These are phyloP conservation scores for Elsinoe ampelina DNA, from an alignment of 2,329 filamentous ascomycete species.

Conservation along the genomic window DNA sequence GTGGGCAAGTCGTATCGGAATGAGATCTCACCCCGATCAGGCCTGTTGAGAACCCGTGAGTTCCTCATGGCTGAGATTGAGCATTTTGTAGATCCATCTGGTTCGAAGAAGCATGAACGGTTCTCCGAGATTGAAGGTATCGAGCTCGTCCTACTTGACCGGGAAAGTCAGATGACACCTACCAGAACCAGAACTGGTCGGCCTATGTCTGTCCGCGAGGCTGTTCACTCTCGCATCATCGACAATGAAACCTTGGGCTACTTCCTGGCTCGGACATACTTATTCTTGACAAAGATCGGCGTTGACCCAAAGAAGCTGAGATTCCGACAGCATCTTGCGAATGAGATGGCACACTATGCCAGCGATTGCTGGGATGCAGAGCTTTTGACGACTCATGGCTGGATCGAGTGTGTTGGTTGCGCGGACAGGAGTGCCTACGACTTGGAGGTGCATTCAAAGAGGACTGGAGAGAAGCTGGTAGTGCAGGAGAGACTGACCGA, in stretches of 20 bases:
- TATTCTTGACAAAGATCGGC: conserved; percentile 82
- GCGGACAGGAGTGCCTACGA: conserved; percentile 95
- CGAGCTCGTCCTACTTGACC: conserved; percentile 74
- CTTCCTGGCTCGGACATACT: conserved; percentile 86
- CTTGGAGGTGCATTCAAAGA: conserved; percentile 81
- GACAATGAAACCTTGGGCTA: conserved; percentile 98
- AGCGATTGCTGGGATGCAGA: conserved; percentile 98
- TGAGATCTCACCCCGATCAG: conserved; percentile 88
- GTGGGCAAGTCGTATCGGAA: conserved; percentile 98
- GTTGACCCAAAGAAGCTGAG: conserved; percentile 80
- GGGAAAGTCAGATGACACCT: conserved; percentile 75
- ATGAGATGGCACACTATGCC: conserved; percentile 89
- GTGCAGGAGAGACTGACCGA: conserved; percentile 73
- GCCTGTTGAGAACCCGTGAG: conserved; percentile 86
- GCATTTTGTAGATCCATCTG: conserved; percentile 90
- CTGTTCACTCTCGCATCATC: conserved; percentile 70
- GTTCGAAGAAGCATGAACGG: conserved; percentile 86
- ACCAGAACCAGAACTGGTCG: conserved; percentile 66
- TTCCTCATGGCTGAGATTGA: conserved; percentile 99
- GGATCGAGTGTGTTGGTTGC: conserved; percentile 97
- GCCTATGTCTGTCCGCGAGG: conserved; percentile 67
- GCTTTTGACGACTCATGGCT: conserved; percentile 80
- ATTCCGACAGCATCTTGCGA: conserved; percentile 94
- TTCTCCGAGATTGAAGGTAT: conserved; percentile 79
- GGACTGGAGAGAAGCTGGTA: conserved; percentile 75